These are phyloP conservation scores for Kernera saxatilis DNA, from an alignment of 345 rosid genomes.

Conservation along the genomic window DNA sequence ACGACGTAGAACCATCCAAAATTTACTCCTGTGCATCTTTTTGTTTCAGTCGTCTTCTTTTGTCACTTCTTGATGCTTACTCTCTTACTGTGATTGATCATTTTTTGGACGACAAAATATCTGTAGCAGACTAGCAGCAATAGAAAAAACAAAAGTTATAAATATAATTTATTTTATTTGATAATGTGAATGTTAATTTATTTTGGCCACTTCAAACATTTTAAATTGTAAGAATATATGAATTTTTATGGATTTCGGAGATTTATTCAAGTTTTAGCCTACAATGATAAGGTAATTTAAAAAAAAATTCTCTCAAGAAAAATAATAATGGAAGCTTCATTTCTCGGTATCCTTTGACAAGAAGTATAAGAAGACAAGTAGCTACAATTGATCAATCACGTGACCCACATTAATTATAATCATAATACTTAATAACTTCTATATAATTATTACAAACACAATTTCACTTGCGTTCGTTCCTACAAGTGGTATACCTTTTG, in stretches of 20 bases:
- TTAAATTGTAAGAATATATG: no score
- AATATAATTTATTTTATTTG: not conserved
- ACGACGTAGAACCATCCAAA: no score
- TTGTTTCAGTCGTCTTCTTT: not conserved
- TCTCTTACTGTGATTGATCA: not conserved
- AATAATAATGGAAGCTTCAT: not conserved
- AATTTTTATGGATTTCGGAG: no score
- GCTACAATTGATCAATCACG: slow-evolving; percentile 28
- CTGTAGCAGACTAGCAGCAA: not conserved
- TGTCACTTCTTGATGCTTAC: not conserved
- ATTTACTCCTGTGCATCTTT: not conserved
- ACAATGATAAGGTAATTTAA: no score
- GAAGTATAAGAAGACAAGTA: slow-evolving; percentile 26
- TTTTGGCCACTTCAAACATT: no score
- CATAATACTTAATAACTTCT: slow-evolving; percentile 1
- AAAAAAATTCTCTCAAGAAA: no score
- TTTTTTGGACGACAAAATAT: not conserved
- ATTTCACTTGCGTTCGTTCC: slow-evolving; percentile 18
- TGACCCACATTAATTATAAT: slow-evolving; percentile 31
- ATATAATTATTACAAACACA: slow-evolving; percentile 18
- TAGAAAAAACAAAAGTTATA: not conserved
- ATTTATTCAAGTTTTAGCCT: no score
- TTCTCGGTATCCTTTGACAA: slow-evolving; percentile 13
- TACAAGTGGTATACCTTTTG: slow-evolving; percentile 20
- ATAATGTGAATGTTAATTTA: not conserved